Evolutionary conservation across 306 rosid genomes (phyloP).

Genomic region (Vigna radiata): DNA sequence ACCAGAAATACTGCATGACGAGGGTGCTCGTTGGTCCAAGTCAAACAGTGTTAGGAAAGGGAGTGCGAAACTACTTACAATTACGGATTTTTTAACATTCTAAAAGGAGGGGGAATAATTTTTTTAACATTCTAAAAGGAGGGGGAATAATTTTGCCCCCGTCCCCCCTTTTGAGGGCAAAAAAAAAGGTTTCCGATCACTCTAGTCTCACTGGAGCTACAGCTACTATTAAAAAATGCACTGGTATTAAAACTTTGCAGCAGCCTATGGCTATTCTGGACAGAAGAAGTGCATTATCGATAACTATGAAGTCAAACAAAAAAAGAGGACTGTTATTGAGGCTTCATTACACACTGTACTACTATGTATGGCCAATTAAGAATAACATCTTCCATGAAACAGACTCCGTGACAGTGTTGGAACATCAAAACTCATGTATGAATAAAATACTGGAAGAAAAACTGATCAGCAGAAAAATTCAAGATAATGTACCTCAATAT

Average conservation of each 20-base stretch:
- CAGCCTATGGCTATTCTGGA: not conserved
- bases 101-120: too few relatives aligned
- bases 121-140: too few relatives aligned
- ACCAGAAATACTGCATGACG: not conserved
- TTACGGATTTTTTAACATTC: not conserved
- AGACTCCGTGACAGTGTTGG: conserved; percentile 10
- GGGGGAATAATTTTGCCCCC: too few relatives aligned
- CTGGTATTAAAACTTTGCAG: not conserved
- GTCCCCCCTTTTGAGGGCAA: not conserved
- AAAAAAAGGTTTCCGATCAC: not conserved
- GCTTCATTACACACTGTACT: not conserved
- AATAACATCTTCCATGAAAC: conserved; percentile 5
- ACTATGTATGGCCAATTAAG: not conserved
- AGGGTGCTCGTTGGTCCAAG: not conserved
- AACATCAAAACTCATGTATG: conserved; percentile 31
- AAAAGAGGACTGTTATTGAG: not conserved
- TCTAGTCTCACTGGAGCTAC: not conserved
- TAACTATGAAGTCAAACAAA: too few relatives aligned
- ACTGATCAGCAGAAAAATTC: conserved; percentile 26
- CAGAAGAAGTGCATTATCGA: not conserved
- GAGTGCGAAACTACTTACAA: not conserved
- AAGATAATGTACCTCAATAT: conserved; percentile 74
- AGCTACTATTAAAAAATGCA: not conserved
- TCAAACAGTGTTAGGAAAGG: not conserved
- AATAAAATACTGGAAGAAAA: conserved; percentile 26